Evolutionary conservation across 129 eudicot species (phyloP).

Genomic region (Heracleum sosnowskyi): DNA sequence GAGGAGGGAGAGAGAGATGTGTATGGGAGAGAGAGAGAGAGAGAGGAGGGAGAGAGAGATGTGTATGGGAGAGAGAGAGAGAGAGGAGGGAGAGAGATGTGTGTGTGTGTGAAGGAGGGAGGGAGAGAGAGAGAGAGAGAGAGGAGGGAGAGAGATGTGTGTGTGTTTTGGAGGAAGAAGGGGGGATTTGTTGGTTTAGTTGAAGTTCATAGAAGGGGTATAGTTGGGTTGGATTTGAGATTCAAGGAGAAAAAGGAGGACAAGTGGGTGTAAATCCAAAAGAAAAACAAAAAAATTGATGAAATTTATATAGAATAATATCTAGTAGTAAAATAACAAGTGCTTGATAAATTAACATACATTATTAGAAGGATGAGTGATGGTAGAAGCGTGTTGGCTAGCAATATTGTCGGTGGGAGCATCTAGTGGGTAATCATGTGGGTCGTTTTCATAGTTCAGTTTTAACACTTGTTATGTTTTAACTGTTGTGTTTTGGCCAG

Average conservation of each 20-base stretch:
- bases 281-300: not conserved
- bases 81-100: not conserved
- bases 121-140: no score
- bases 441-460: not conserved
- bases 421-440: not conserved
- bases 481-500: not conserved
- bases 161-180: no score
- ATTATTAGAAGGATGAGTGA: not conserved
- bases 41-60: no score
- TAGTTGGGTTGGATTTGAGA: not conserved
- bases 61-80: no score
- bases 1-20: not conserved
- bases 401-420: conserved; percentile 8
- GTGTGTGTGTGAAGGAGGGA: not conserved
- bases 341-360: not conserved
- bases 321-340: not conserved
- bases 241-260: not conserved
- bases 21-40: not conserved
- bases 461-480: not conserved
- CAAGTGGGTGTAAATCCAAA: not conserved
- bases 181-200: not conserved
- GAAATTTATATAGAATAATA: not conserved
- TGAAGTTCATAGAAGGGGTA: not conserved
- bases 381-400: conserved; percentile 5
- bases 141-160: no score